Evolutionary conservation across 805 yeast species (phyloP).

Genomic region (Cephaloascus albidus): DNA sequence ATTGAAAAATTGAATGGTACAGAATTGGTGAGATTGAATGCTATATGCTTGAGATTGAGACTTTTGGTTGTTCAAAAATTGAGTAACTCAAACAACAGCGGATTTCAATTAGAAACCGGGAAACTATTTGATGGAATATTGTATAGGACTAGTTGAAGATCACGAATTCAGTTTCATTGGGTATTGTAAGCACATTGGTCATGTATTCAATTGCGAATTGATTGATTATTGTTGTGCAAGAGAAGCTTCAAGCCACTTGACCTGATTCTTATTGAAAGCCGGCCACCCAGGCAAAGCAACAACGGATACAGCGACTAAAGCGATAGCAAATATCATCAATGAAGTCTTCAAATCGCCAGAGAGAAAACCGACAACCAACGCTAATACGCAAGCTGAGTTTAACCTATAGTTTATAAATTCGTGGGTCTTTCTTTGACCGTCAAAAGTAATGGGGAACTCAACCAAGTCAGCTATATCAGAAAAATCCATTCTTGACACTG

Average conservation of each 20-base stretch:
- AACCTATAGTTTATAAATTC: constrained; percentile 13
- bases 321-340: constrained; percentile 25
- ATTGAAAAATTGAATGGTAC: constrained; percentile 30
- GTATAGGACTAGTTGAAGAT: neutral
- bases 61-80: constrained; percentile 14
- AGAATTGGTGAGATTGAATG: constrained; percentile 39
- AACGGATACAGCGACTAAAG: constrained; percentile 19
- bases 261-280: constrained; percentile 37
- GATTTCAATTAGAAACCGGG: neutral
- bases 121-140: neutral
- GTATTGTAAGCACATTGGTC: no score
- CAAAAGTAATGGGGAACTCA: constrained; percentile 35
- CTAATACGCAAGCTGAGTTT: constrained; percentile 20
- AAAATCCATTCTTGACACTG: neutral
- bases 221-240: no score
- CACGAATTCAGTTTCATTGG: no score
- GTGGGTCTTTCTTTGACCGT: constrained; percentile 41
- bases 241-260: constrained; percentile 36
- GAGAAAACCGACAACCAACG: constrained; percentile 39
- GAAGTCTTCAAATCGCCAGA: constrained; percentile 32
- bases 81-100: neutral
- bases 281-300: constrained; percentile 50
- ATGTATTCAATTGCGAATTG: no score
- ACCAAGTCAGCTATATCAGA: constrained; percentile 1
- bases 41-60: constrained; percentile 45